Percentiles rank a stretch among this genome's conserved stretches.
Conservation (phyloP, 2,329 filamentous ascomycete species). For the Fusarium musae region DNA sequence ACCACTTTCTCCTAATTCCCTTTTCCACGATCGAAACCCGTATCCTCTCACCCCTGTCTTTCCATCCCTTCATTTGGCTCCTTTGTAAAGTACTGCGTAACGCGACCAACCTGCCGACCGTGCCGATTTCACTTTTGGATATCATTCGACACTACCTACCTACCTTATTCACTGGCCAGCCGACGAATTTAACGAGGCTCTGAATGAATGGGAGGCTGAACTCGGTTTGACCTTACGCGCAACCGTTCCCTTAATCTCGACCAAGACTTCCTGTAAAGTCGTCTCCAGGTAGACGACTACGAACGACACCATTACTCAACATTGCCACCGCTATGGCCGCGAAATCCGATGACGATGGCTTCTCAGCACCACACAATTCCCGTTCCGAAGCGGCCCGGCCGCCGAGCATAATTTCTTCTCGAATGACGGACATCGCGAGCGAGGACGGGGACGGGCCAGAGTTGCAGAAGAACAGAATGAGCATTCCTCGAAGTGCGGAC, state of each 20-base stretch:
- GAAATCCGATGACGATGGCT: slow-evolving; percentile 53
- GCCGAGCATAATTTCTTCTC: slow-evolving; percentile 76
- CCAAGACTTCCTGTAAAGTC: slow-evolving; percentile 23
- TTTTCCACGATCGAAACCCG: slow-evolving; percentile 24
- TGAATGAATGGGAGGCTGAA: slow-evolving; percentile 19
- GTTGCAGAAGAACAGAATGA: slow-evolving; percentile 42
- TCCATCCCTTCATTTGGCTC: slow-evolving; percentile 35
- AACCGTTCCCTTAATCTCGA: slow-evolving; percentile 8
- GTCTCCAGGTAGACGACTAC: slow-evolving; percentile 11
- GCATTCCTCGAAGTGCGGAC: slow-evolving; percentile 55
- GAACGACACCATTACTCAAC: slow-evolving; percentile 30
- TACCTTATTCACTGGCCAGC: slow-evolving; percentile 2
- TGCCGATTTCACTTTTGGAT: slow-evolving; percentile 39
- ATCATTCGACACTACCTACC: slow-evolving; percentile 16
- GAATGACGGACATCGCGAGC: slow-evolving; percentile 73
- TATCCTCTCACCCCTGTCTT: slow-evolving; percentile 21
- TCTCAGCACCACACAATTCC: slow-evolving; percentile 55
- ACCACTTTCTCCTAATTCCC: slow-evolving; percentile 22
- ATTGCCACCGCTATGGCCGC: slow-evolving; percentile 47
- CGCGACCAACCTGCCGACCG: slow-evolving; percentile 43
- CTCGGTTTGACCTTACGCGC: slow-evolving; percentile 9
- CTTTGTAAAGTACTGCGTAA: slow-evolving; percentile 37
- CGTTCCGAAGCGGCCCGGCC: slow-evolving; percentile 59
- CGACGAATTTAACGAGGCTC: slow-evolving; percentile 1
- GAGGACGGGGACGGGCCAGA: slow-evolving; percentile 63